phyloP scores from a whole-genome alignment of 495 filamentous ascomycete species.

The Aspergillus kassunensis region DNA sequence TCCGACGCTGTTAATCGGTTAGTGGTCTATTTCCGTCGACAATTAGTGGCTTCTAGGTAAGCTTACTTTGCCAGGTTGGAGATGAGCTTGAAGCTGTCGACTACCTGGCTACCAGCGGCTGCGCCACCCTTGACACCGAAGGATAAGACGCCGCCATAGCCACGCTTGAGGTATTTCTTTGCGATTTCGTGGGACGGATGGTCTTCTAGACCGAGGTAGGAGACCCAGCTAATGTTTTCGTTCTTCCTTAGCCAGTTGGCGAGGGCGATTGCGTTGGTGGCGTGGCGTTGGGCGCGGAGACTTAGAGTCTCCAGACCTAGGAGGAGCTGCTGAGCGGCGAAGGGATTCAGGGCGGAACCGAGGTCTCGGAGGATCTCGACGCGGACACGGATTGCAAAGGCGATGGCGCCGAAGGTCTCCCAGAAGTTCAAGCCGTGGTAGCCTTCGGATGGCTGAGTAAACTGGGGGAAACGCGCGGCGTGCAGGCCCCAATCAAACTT shows the following conservation, averaged over 20 bases:
- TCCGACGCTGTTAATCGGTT: conserved; percentile 48
- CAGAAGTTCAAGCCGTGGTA: conserved; percentile 98
- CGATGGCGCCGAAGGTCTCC: conserved; percentile 86
- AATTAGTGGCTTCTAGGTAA: background rate
- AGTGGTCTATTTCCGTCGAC: background rate
- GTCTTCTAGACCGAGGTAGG: conserved; percentile 82
- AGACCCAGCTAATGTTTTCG: conserved; percentile 86
- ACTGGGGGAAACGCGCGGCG: conserved; percentile 84
- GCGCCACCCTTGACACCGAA: conserved; percentile 91
- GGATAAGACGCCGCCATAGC: conserved; percentile 87
- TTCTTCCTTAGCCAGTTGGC: conserved; percentile 83
- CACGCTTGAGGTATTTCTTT: conserved; percentile 84
- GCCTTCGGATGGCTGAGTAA: conserved; percentile 85
- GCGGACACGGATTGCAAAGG: conserved; percentile 77
- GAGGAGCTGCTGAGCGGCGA: conserved; percentile 91
- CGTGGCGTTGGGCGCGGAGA: conserved; percentile 83
- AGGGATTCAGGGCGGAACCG: conserved; percentile 81
- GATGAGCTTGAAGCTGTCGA: conserved; percentile 92
- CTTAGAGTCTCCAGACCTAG: conserved; percentile 88
- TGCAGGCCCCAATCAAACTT: conserved; percentile 97
- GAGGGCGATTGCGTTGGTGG: conserved; percentile 74
- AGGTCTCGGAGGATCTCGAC: conserved; percentile 89
- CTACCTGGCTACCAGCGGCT: conserved; percentile 75
- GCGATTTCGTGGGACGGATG: conserved; percentile 77
- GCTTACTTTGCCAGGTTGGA: conserved; percentile 83